Evolutionary conservation across 305 asterid species (phyloP), one percentile per base, ranked within the genome.

Genomic region (Lippia alba): DNA sequence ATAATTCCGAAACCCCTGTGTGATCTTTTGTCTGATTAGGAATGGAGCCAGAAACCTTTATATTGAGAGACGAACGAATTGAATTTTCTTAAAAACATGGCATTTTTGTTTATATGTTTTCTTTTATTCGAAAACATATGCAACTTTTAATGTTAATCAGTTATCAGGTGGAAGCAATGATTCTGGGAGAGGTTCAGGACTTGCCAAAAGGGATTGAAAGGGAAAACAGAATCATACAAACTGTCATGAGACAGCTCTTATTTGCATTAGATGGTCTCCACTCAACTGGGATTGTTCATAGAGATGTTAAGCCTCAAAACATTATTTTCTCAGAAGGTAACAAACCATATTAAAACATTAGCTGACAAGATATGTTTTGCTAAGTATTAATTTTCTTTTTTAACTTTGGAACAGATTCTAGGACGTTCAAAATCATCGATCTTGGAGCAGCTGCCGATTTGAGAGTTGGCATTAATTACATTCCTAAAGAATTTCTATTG

Each of bases 361-460:
- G 12, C 56, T 10, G 12, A 17, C 49, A 15, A 24, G 2, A 24
- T 4, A 36, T 51, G 40, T 54, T 30, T 15, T 7, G 62, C 39
- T 15, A 61, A 17, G 30, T 24, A 24, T 24, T 10, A 20, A 55
- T 14, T 45, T 71, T 56, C 17, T 46, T 15, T 17, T 46, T 16
- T 8, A 69, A 64, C 12, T 30, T 67, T 56, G 30, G 61, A 64
- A 63, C 87, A 94, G 97, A 74, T 73, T 85, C 99, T 50, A 91
- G 94, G 64, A 76, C 91, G 7, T 94, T 90, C 84, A 92, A 94
- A 78, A 94, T 92, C 70, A 94, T 90, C 58, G 98, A 92, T 83
- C 98, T 92, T 71, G 98, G 99, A 72, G 99, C 97, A 5, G 98
- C 97, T 55, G 82, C 99, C 14, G 99, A 92, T 89, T 80, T 94